Conservation (phyloP, 1,139 yeast species). For the Debaryomyces subglobosus region DNA sequence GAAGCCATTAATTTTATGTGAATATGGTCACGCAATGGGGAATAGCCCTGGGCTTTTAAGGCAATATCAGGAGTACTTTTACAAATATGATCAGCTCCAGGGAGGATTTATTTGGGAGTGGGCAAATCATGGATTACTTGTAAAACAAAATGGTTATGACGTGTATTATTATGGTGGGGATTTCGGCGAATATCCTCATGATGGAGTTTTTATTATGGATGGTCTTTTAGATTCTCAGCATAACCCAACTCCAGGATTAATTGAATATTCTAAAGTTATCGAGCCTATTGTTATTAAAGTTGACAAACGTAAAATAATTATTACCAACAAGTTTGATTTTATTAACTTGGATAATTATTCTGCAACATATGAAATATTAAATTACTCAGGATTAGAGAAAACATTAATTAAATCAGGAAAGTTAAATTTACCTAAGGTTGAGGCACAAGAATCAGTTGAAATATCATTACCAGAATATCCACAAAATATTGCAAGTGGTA, state of each 20-base stretch:
- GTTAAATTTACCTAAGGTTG: constrained; percentile 11
- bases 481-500: neutral
- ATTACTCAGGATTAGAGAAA: constrained; percentile 10
- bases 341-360: constrained; percentile 12
- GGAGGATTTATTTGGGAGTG: constrained; percentile 45
- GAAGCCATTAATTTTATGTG: constrained; percentile 36
- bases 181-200: constrained; percentile 34
- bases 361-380: constrained; percentile 5
- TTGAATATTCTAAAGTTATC: constrained; percentile 29
- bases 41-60: constrained; percentile 37
- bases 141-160: constrained; percentile 15
- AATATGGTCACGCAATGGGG: constrained; percentile 42
- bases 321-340: constrained; percentile 19
- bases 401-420: constrained; percentile 10
- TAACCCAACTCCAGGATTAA: constrained; percentile 34
- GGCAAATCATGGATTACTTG: constrained; percentile 36
- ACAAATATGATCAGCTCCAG: constrained; percentile 27
- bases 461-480: constrained; percentile 8
- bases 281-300: constrained; percentile 27
- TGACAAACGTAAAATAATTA: constrained; percentile 7
- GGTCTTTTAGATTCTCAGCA: constrained; percentile 34
- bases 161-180: constrained; percentile 38
- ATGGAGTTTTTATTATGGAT: constrained; percentile 39
- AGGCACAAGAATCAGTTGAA: constrained; percentile 4
- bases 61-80: constrained; percentile 33